These are phyloP conservation scores for Tritrichomonas foetus DNA, from an alignment of 208 protist species.

Conservation along the genomic window DNA sequence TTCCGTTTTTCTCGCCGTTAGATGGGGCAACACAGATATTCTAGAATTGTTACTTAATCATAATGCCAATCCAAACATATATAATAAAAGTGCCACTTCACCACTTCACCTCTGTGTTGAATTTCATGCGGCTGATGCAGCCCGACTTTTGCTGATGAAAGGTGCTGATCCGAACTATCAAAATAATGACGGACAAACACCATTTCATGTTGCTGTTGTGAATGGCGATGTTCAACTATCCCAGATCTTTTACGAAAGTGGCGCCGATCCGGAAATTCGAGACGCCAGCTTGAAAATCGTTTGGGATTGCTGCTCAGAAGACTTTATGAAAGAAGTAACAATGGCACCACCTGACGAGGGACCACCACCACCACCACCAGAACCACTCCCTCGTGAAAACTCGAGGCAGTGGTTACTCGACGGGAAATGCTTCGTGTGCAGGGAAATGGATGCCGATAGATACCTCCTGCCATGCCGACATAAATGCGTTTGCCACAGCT, in stretches of 20 bases:
- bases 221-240: not conserved
- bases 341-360: not conserved
- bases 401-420: not conserved
- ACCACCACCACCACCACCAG: not conserved
- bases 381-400: not conserved
- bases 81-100: not conserved
- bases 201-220: slow-evolving; percentile 22
- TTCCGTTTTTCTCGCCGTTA: not conserved
- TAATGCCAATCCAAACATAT: not conserved
- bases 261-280: not conserved
- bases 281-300: not conserved
- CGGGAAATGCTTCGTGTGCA: not conserved
- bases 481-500: not conserved
- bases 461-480: not conserved
- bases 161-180: slow-evolving; percentile 20
- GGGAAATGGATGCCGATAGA: not conserved
- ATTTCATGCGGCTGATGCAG: not conserved
- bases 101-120: slow-evolving; percentile 11
- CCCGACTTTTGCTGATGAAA: not conserved
- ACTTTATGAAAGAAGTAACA: not conserved
- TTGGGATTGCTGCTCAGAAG: not conserved
- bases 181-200: not conserved
- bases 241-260: not conserved
- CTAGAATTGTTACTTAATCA: not conserved
- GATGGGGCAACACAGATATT: not conserved